Evolutionary conservation across 2,329 filamentous ascomycete genomes (phyloP), one percentile per base, ranked within the genome.

Genomic region (Alternaria ventricosa): DNA sequence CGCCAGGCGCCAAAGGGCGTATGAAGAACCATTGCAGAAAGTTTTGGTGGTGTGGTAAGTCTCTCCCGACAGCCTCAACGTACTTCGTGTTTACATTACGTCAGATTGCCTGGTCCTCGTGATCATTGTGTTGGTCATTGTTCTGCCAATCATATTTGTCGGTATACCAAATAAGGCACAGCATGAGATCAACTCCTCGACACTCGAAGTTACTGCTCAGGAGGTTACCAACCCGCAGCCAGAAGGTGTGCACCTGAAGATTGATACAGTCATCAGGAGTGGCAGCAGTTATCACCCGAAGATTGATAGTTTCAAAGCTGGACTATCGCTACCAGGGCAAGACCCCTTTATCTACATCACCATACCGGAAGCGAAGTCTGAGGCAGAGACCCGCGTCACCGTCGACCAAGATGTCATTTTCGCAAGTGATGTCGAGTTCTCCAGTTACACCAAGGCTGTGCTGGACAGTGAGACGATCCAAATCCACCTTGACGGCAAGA

Each of bases 151-250:
- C 43, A 81, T 89, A 50, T 89, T 84, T 70, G 87, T 89, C 55
- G 87, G 76, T 4, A 87, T 89, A 70, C 87, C 87, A 18, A 83
- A 84, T 30, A 87, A 87, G 61, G 87, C 87, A 33, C 87, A 89
- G 69, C 62, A 75, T 44, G 83, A 84, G 55, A 83, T 89, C 69
- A 83, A 87, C 69, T 76, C 82, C 30, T 84, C 87, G 1, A 82
- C 79, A 4, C 77, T 89, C 25, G 78, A 82, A 28, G 81, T 89
- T 64, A 84, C 80, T 1, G 76, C 79, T n/a, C 82, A 88, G 72
- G 70, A 82, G 43, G 84, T 89, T 65, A 82, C 80, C 15, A 74
- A 86, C 13, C 87, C 88, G 7, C 78, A 80, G 1, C 75, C 85
- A 1, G 75, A 86, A 10, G 78, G 82, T 1, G 80, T 89, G 57